Base-by-base conservation (phyloP, 495 filamentous ascomycete genomes). In the Glonium stellatum region DNA sequence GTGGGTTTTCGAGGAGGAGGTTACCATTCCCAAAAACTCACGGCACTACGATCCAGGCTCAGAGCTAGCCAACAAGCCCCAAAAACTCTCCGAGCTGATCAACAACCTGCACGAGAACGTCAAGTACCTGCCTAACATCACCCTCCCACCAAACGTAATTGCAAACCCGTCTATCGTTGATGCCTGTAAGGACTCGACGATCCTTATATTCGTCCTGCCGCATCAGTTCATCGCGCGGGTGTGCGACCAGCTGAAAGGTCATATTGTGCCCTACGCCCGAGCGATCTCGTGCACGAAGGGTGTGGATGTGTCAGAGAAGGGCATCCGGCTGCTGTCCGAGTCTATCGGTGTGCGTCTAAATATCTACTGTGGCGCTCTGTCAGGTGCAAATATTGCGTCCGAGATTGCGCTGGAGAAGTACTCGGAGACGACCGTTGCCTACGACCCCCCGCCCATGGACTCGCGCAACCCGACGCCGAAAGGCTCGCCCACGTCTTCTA, bases 201-300 rank as follows among this genome's bases (percentile, higher is more conserved):
- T 99, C 57, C 82, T 99, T 42, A 80, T 99, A 66, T 99, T 99
- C 81, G 96, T 96, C 76, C 80, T 98, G 18, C 95, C 95, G 5
- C 95, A 99, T 76, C 92, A 99, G 72, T 99, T 99, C 75, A 96
- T 99, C 69, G 81, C 82, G 72, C 84, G 83, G 61, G 89, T 90
- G 62, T 97, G 92, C 74, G 80, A 86, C 42, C 84, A 90, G 71
- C 80, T 99, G 60, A 81, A 88, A 71, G 93, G 90, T 54, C 83
- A 95, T 65, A 92, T 95, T 66, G 75, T 96, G 15, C 93, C 93
- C 0, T 97, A 86, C 64, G 92, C 95, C 18, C 84, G 95, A 51
- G 95, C 90, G 47, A 87, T 99, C 61, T 96, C 90, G 61, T 99
- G 95, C 73, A 97, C 97, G 73, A 99, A 99, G 79, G 95, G 95